These are phyloP conservation scores for Kodamaea laetipori DNA, from an alignment of 805 yeast species.

Conservation along the genomic window DNA sequence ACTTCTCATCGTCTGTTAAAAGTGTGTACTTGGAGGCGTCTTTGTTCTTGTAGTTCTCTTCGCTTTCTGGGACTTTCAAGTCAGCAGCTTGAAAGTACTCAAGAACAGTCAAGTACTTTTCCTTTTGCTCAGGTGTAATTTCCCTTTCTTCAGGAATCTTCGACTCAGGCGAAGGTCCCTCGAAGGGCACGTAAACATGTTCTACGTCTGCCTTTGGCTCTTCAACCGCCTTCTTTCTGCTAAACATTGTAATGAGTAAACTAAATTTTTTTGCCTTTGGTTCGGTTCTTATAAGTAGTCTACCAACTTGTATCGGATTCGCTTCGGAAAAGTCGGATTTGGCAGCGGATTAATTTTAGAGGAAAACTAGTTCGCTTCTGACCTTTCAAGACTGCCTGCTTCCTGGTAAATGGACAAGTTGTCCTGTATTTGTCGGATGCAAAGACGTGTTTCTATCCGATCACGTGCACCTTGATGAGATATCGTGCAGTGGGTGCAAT, in stretches of 20 bases:
- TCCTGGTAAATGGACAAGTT: too few species aligned
- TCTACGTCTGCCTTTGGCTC: constrained; percentile 14
- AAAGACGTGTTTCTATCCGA: too few species aligned
- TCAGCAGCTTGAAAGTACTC: constrained; percentile 50
- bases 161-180: constrained; percentile 50
- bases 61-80: constrained; percentile 51
- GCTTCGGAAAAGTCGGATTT: too few species aligned
- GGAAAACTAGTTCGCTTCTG: too few species aligned
- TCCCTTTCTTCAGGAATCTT: constrained; percentile 50
- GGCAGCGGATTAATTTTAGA: too few species aligned
- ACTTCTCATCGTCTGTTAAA: constrained; percentile 56
- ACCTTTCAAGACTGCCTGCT: too few species aligned
- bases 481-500: too few species aligned
- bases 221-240: constrained; percentile 9
- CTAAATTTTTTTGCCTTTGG: not conserved
- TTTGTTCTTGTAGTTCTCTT: constrained; percentile 38
- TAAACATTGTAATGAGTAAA: constrained; percentile 4
- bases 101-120: constrained; percentile 60
- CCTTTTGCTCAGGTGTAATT: constrained; percentile 56
- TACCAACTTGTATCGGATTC: too few species aligned
- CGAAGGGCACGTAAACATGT: constrained; percentile 51
- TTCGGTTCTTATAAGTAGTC: not conserved
- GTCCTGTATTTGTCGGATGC: too few species aligned
- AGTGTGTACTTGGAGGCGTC: constrained; percentile 15
- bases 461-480: too few species aligned